Base-by-base conservation (phyloP, 306 rosid genomes). In the Alnus rubra region DNA sequence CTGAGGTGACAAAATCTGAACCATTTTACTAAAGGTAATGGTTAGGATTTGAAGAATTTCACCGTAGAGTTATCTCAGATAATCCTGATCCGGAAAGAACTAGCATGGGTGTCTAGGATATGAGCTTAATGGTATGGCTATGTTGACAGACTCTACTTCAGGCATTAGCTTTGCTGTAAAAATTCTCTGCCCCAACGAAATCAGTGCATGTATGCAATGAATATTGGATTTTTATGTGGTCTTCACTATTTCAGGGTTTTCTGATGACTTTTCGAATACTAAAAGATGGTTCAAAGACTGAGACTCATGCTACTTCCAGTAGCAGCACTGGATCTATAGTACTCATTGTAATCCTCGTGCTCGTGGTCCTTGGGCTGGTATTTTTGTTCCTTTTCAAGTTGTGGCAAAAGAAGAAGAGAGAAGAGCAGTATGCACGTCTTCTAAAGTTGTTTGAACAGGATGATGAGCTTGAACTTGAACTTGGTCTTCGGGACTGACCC, bases 391-490 rank as follows among this genome's bases (percentile, higher is more conserved):
- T 93, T 58, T 89, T 93, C 79, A 91, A 89, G 86, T 80, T 87
- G 30, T 88, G 97, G 96, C 90, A 68, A 72, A 90, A 80, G 96
- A 93, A 93, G 90, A 91, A 86, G 81, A 87, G 98, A 83, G 97
- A 93, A 58, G 94, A 91, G 67, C 97, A 91, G 62, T 88, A 89
- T 83, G 93, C 92, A 19, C 88, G 92, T 44, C 96, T 93, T 62
- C 82, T 89, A 84, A 93, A 93, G 81, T 75, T 91, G 85, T 93
- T 93, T 80, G 96, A 93, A 89, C 92, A 93, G 83, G 96, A 93
- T 74, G 96, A 91, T 73, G 97, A 91, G 50, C 87, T 93, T 59
- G 97, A 93, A 86, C 74, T 93, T 73, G 97, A 93, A 80, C 97
- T 92, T 77, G 97, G 97, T 87, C 89, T 92, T 49, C 88, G 92